Evolutionary conservation across 257 asterid genomes (phyloP), one percentile per base, ranked within the genome.

Genomic region (Coffea eugenioides): DNA sequence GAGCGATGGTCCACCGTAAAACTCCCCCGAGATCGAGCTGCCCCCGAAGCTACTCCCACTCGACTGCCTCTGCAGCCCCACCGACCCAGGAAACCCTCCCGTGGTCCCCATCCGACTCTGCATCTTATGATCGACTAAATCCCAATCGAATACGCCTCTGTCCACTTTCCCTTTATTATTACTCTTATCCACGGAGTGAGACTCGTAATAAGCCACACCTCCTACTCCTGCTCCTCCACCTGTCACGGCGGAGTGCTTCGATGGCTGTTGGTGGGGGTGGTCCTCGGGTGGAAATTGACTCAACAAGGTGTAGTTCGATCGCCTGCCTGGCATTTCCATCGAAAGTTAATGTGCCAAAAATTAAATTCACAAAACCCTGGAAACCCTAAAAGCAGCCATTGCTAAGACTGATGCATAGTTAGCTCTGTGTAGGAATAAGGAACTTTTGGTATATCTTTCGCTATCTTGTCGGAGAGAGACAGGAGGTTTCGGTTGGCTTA

Each of bases 41-140:
- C 82, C 97, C 7, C 92, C 97, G 36, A 90, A 96, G 85, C 99
- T 96, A 77, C 98, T 94, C 68, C 96, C 99, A 67, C 97, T 96
- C 23, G 99, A 96, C 83, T 94, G 96, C 90, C 92, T 84, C 88
- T 90, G 97, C 81, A 92, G 78, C 52, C 94, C 98, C 52, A 87
- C 79, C 5, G 97, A 83, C 59, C 84, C 80, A 61, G 88, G 81
- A 77, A 89, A 84, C 84, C 82, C 27, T 59, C 12, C 84, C 48
- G 87, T 43, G 78, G 90, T 70, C 51, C 90, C 91, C 81, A 89
- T 85, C 90, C 97, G 90, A 78, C 82, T 85, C 72, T 88, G 91
- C 77, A 85, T 84, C 69, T 90, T 84, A 65, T 89, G 97, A 90
- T 94, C 97, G 76, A 87, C 82, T 79, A 83, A 69, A 73, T 91